Base-by-base conservation (phyloP, 2,329 filamentous ascomycete species). In the Myriosclerotinia scirpicola region DNA sequence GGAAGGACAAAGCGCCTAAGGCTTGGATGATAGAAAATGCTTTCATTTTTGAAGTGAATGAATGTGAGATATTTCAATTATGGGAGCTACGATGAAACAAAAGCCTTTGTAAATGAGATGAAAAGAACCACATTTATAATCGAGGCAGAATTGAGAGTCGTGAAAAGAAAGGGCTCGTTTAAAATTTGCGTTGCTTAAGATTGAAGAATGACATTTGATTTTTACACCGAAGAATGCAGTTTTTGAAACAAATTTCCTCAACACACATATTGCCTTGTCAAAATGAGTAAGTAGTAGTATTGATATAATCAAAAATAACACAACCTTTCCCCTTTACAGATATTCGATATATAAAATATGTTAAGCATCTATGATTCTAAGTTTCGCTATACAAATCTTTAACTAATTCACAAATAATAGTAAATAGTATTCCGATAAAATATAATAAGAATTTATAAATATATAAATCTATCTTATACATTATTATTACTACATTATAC, bases 191-290 rank as follows among this genome's bases (percentile, higher is more conserved):
- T 46, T 14, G 26, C 26, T 14, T 7, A 46, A 14, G 7, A 34
- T 58, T n/a, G 9, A 58, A 46, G 40, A 58, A 46, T 46, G 40
- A n/a, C 22, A 46, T 46, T 46, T 26, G 40, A 58, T 20, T 34
- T 58, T 22, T 46, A 44, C 26, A 17, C 26, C 55, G n/a, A 58
- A 17, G 40, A 58, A 58, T 46, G 40, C n/a, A 8, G 15, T 14
- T 30, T n/a, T 58, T 15, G 5, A 34, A 46, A 30, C 40, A 58
- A 3, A 5, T 34, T 20, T 58, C 7, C 22, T 58, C 17, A 30
- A 34, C 20, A n/a, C 5, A 26, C 22, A 46, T 44, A 58, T 34
- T 58, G 46, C 7, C 5, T 34, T 58, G 2, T 15, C 9, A 11
- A 34, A 34, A 34, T 26, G 26, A 26, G 3, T 26, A 26, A 26